phyloP scores from a whole-genome alignment of 2,329 filamentous ascomycete species.

The Leptodontidium sp. region DNA sequence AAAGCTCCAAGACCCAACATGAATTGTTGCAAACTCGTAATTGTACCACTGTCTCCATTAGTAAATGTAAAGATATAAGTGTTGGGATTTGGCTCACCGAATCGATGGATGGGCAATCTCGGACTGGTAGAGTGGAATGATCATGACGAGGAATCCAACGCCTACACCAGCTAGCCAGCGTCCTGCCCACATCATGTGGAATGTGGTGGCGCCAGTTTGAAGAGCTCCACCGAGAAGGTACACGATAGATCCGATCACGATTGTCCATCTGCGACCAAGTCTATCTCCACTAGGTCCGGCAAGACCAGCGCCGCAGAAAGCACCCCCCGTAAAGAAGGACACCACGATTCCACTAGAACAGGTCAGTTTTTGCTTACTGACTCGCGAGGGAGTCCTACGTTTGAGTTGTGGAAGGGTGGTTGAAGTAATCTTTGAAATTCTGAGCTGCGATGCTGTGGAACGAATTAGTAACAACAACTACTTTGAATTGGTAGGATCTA shows the following conservation, averaged over 20 bases:
- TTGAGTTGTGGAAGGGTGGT: constrained; percentile 42
- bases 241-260: constrained; percentile 73
- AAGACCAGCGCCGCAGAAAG: constrained; percentile 65
- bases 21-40: constrained; percentile 82
- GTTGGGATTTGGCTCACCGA: constrained; percentile 39
- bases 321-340: constrained; percentile 77
- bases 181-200: constrained; percentile 73
- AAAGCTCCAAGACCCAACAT: constrained; percentile 82
- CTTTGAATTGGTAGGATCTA: constrained; percentile 27
- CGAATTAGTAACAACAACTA: constrained; percentile 6
- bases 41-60: constrained; percentile 52
- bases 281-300: constrained; percentile 59
- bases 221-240: constrained; percentile 77
- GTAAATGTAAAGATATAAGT: too few species aligned
- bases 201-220: constrained; percentile 71
- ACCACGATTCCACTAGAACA: constrained; percentile 72
- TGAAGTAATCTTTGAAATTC: constrained; percentile 53
- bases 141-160: constrained; percentile 55
- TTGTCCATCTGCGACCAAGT: constrained; percentile 75
- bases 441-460: constrained; percentile 54
- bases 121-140: constrained; percentile 71
- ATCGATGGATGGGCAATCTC: constrained; percentile 83
- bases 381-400: constrained; percentile 36
- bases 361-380: constrained; percentile 6
- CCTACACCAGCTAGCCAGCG: constrained; percentile 73